Percentiles rank a stretch among this genome's conserved stretches.
phyloP scores from a whole-genome alignment of 2,329 filamentous ascomycete genomes.

The Epichloe aotearoae region DNA sequence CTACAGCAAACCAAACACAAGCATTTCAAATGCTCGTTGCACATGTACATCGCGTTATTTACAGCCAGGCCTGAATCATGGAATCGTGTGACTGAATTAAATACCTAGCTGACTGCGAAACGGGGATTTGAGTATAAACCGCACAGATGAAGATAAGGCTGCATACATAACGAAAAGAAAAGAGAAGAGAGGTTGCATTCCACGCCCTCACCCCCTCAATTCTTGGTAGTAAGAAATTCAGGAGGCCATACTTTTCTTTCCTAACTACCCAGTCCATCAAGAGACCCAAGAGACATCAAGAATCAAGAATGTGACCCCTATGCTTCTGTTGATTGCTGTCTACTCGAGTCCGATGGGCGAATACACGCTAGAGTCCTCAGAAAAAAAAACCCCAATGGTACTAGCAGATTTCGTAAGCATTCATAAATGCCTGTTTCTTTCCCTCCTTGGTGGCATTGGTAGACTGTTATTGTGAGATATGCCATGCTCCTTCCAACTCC shows the following conservation, averaged over 20 bases:
- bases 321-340: not conserved
- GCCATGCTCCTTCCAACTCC: slow-evolving; percentile 18
- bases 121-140: slow-evolving; percentile 18
- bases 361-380: not conserved
- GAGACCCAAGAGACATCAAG: not conserved
- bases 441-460: slow-evolving; percentile 17
- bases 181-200: slow-evolving; percentile 5
- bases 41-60: too few relatives aligned
- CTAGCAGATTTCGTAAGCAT: slow-evolving; percentile 15
- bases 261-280: slow-evolving; percentile 2
- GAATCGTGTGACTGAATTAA: slow-evolving; percentile 19
- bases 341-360: not conserved
- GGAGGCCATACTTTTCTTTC: slow-evolving; percentile 2
- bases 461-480: slow-evolving; percentile 7
- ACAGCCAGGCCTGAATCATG: not conserved
- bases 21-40: too few relatives aligned
- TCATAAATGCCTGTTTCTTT: slow-evolving; percentile 13
- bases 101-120: slow-evolving; percentile 20
- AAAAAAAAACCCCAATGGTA: slow-evolving; percentile 1
- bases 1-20: too few relatives aligned
- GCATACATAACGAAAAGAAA: slow-evolving; percentile 22
- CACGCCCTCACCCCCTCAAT: slow-evolving; percentile 1
- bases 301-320: not conserved
- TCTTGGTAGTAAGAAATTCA: not conserved
- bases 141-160: slow-evolving; percentile 20